Percentiles rank a stretch among this genome's conserved stretches.
Evolutionary conservation across 202 grass and related monocot species (phyloP).

Genomic region (Schoenoplectus tabernaemontani): DNA sequence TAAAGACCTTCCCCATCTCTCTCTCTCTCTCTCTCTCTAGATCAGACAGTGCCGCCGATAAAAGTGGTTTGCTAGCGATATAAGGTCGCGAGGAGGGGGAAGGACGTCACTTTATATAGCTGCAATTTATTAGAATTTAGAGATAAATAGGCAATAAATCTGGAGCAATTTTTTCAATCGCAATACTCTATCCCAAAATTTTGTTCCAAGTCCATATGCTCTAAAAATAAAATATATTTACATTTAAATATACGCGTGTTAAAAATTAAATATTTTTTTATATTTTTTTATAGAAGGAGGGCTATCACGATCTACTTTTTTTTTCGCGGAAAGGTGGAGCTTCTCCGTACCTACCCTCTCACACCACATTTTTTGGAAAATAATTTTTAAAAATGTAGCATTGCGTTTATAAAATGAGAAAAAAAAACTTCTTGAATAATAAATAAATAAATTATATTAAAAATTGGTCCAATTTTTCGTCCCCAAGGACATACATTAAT

Average conservation of each 20-base stretch:
- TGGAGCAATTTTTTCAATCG: too few species aligned
- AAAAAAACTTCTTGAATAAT: not conserved
- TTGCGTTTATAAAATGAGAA: not conserved
- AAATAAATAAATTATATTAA: not conserved
- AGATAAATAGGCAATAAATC: not conserved
- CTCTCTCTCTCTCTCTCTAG: conserved; percentile 20
- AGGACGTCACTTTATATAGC: not conserved
- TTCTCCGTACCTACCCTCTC: not conserved
- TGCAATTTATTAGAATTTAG: not conserved
- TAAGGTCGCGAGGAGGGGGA: not conserved
- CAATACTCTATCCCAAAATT: too few species aligned
- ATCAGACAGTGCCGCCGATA: conserved; percentile 13
- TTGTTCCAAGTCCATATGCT: too few species aligned
- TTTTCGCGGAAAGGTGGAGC: not conserved
- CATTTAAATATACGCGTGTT: too few species aligned
- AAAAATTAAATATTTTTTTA: too few species aligned
- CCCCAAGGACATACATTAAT: not conserved
- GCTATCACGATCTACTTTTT: too few species aligned
- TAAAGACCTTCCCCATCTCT: conserved; percentile 41
- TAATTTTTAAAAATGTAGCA: not conserved
- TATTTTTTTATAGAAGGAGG: too few species aligned
- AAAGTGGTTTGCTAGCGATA: not conserved
- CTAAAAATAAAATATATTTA: too few species aligned
- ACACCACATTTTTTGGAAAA: not conserved
- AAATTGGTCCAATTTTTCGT: not conserved